phyloP scores from a whole-genome alignment of 176 grass and related monocot genomes.

The Musa beccarii region DNA sequence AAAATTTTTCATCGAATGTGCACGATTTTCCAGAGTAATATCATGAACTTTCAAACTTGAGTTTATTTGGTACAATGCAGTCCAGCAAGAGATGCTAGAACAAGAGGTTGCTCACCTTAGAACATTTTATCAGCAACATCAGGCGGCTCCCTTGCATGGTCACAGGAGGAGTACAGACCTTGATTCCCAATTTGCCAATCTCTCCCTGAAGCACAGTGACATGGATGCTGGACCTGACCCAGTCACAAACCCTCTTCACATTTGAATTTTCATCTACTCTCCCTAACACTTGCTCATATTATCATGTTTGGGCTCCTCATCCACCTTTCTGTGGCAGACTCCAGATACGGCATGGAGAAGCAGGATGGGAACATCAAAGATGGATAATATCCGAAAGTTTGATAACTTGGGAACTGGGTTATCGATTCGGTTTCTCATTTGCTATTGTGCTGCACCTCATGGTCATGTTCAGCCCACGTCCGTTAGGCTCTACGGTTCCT shows the following conservation, averaged over 20 bases:
- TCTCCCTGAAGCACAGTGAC: slow-evolving; percentile 90
- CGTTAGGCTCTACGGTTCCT: slow-evolving; percentile 18
- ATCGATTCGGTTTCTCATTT: slow-evolving; percentile 36
- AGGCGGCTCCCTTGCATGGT: slow-evolving; percentile 32
- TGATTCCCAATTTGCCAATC: slow-evolving; percentile 67
- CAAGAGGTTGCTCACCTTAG: slow-evolving; percentile 66
- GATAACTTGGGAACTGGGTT: slow-evolving; percentile 43
- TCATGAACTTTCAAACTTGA: slow-evolving; percentile 18
- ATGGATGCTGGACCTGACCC: slow-evolving; percentile 37
- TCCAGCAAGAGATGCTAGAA: slow-evolving; percentile 99
- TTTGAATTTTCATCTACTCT: slow-evolving; percentile 32
- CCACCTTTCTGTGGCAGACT: slow-evolving; percentile 13
- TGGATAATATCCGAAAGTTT: slow-evolving; percentile 41
- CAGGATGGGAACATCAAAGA: slow-evolving; percentile 27
- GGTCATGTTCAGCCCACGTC: slow-evolving; percentile 56
- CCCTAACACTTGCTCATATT: not conserved
- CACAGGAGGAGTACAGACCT: slow-evolving; percentile 80
- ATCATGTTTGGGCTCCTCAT: slow-evolving; percentile 8
- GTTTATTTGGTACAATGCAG: slow-evolving; percentile 39
- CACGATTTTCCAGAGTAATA: slow-evolving; percentile 2
- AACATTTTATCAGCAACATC: slow-evolving; percentile 66
- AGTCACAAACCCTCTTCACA: slow-evolving; percentile 44
- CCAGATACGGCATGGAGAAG: slow-evolving; percentile 31
- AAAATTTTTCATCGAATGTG: not conserved
- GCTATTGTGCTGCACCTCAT: slow-evolving; percentile 59